Base-by-base conservation (phyloP, 2,329 filamentous ascomycete species). In the Chrysoporthe puriensis region DNA sequence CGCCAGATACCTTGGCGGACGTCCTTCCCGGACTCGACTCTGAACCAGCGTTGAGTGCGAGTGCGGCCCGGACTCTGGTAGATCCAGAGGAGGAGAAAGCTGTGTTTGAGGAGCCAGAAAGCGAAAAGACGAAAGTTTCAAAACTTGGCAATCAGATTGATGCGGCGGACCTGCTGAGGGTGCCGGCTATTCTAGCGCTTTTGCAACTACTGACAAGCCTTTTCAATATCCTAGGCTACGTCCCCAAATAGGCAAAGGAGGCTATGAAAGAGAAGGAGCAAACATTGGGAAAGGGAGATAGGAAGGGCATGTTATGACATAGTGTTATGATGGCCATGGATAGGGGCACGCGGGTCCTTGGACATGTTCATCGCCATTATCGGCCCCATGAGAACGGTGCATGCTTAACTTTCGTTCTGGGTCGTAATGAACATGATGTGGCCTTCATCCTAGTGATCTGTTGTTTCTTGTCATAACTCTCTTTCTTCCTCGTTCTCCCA, bases 101-200 rank as follows among this genome's bases (percentile, higher is more conserved):
- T 32, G n/a, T 48, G 18, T 16, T 21, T 63, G 48, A 34, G 5
- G 50, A 21, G 18, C 5, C 36, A 3, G 14, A 5, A 18, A 44
- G 43, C 62, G 18, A 52, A 9, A 18, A 44, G n/a, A 3, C 26
- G 43, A 16, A 8, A 50, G n/a, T 50, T 11, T 21, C 32, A 32
- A 44, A 14, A 18, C n/a, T 11, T 44, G 40, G 46, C n/a, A 32
- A 34, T 34, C n/a, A 44, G 11, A 4, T 57, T 16, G 50, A 64
- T 44, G 40, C 36, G 14, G 6, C 50, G 34, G n/a, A 57, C 16
- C 42, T 64, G 26, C 50, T 64, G 13, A 64, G 50, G 9, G 21
- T 64, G 16, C 62, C 62, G 9, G 50, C 42, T 16, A n/a, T 64
- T 9, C 50, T 64, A 4, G 50, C 18, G 11, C n/a, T 64, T n/a